Evolutionary conservation across 2,329 filamentous ascomycete species (phyloP), one percentile per base, ranked within the genome.

Genomic region (Trichoderma koningii): DNA sequence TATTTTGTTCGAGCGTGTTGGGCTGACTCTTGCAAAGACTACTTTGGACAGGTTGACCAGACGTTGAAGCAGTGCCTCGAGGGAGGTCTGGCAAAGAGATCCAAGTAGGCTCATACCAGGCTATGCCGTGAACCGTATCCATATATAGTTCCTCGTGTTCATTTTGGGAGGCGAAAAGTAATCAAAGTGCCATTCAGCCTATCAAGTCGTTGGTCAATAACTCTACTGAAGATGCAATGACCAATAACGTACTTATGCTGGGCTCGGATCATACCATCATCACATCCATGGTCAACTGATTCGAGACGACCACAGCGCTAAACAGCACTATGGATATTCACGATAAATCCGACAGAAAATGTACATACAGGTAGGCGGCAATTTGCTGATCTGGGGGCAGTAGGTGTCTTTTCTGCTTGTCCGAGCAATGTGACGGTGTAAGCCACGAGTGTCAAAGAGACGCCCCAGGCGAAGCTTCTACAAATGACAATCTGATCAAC

Each of bases 61-160:
- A n/a, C 30, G 23, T 61, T 61, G 34, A 51, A 52, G n/a, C 17
- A 61, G 9, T 61, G n/a, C n/a, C 34, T 61, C 5, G 57, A 61
- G 23, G 23, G 44, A 30, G 57, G 48, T 7, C 48, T 61, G 4
- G 10, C n/a, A 30, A 1, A 61, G 30, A 34, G 38, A 19, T 10
- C 6, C 9, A 26, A 12, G 14, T 44, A 5, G 15, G 5, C 21
- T 10, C 17, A 48, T n/a, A 50, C 17, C 15, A n/a, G 6, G 9
- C 51, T 10, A 9, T 9, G 30, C 3, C 30, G 23, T 15, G 6
- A 10, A 14, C 34, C 14, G 5, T 14, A 14, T 38, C 2, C 12
- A 10, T 34, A 10, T 34, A 1, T 12, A 30, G 1, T 34, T 38
- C 7, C 30, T 10, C 9, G 30, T 10, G 34, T 38, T 38, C 34